phyloP scores from a whole-genome alignment of 176 grass and related monocot species.

The Carex parvula region DNA sequence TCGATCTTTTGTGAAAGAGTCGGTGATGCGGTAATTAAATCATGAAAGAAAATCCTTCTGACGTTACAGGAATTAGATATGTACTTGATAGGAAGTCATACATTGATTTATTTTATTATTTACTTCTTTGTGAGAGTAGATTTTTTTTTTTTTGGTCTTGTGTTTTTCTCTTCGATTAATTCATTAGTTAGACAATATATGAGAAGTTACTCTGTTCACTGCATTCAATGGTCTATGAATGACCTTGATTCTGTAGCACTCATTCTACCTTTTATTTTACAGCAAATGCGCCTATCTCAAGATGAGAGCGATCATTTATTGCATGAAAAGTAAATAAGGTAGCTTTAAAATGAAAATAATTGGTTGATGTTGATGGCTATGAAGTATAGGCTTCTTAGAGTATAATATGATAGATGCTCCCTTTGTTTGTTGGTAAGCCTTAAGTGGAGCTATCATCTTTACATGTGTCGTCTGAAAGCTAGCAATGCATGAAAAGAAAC shows the following conservation, averaged over 20 bases:
- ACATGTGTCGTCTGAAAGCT: neutral
- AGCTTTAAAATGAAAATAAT: constrained; percentile 25
- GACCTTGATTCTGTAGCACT: neutral
- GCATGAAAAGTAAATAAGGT: neutral
- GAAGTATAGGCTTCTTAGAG: constrained; percentile 19
- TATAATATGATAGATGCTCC: neutral
- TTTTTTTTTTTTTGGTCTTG: neutral
- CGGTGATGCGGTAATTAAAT: constrained; percentile 37
- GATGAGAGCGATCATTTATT: neutral
- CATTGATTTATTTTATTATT: constrained; percentile 31
- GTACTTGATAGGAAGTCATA: constrained; percentile 20
- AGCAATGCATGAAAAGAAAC: neutral
- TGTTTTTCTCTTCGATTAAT: neutral
- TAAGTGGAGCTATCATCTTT: constrained; percentile 2
- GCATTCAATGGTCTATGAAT: neutral
- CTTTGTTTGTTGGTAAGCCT: neutral
- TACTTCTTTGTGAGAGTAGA: constrained; percentile 6
- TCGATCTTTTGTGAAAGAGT: constrained; percentile 43
- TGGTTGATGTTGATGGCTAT: constrained; percentile 19
- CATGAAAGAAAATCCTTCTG: neutral
- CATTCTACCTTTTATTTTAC: neutral
- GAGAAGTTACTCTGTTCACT: neutral
- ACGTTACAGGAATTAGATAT: neutral
- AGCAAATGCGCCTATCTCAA: neutral
- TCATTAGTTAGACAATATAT: constrained; percentile 8